phyloP scores from a whole-genome alignment of 129 eudicot species.

The Apium graveolens region DNA sequence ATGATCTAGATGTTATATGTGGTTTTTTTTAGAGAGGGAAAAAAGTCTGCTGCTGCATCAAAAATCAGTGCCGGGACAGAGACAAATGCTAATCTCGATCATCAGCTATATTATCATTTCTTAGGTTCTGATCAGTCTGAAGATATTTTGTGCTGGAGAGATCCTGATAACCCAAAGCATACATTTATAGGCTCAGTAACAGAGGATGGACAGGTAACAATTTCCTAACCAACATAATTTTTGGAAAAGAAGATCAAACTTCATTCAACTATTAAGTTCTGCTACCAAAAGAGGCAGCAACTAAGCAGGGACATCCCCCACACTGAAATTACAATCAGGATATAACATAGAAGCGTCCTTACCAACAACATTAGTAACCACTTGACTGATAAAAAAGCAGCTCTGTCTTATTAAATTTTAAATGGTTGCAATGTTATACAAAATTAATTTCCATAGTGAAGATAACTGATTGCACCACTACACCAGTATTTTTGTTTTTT shows the following conservation, averaged over 20 bases:
- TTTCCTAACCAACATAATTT: not conserved
- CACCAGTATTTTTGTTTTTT: not conserved
- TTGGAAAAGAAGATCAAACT: no score
- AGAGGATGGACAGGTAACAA: constrained; percentile 81
- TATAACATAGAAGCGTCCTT: no score
- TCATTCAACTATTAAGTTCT: no score
- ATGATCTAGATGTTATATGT: constrained; percentile 2
- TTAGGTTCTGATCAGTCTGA: constrained; percentile 88
- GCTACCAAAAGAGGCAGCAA: no score
- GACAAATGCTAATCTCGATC: constrained; percentile 63
- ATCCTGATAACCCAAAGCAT: constrained; percentile 64
- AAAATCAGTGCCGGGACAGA: constrained; percentile 70
- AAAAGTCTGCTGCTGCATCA: constrained; percentile 31
- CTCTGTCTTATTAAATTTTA: not conserved
- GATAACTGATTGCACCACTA: not conserved
- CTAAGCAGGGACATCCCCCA: no score
- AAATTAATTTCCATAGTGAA: not conserved
- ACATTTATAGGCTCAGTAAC: constrained; percentile 64
- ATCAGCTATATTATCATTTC: constrained; percentile 75
- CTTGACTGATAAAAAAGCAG: not conserved
- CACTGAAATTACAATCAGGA: no score
- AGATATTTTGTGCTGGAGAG: constrained; percentile 88
- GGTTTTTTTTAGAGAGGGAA: constrained; percentile 55
- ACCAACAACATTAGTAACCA: not conserved
- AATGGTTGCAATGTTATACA: not conserved